These are phyloP conservation scores for Penicillium egyptiacum DNA, from an alignment of 495 filamentous ascomycete genomes.

Conservation along the genomic window DNA sequence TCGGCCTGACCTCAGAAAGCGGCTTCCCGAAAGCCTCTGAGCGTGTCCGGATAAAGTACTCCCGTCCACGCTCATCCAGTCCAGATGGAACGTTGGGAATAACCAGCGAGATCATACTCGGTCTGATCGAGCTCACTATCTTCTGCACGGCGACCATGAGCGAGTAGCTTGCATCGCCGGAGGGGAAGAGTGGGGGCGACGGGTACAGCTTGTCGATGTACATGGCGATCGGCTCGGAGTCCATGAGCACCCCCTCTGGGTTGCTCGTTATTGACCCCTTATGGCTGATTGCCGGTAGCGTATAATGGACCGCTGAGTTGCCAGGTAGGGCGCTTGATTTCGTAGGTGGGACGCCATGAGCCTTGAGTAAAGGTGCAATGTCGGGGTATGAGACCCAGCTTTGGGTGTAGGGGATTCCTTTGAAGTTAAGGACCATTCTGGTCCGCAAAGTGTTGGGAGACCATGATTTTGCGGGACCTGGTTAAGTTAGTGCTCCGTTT, in stretches of 20 bases:
- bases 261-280: conserved; percentile 28
- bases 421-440: conserved; percentile 43
- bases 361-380: conserved; percentile 35
- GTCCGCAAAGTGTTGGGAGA: conserved; percentile 43
- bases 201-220: conserved; percentile 41
- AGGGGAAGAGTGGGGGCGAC: conserved; percentile 33
- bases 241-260: conserved; percentile 34
- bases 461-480: conserved; percentile 40
- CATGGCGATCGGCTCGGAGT: conserved; percentile 40
- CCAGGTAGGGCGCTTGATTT: conserved; percentile 23
- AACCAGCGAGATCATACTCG: conserved; percentile 10
- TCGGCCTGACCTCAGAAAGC: conserved; percentile 30
- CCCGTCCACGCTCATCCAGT: conserved; percentile 31
- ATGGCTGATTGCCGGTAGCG: conserved; percentile 42
- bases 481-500: conserved; percentile 10
- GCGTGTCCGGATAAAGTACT: conserved; percentile 37
- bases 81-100: conserved; percentile 24
- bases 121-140: background rate
- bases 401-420: conserved; percentile 43
- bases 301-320: conserved; percentile 27
- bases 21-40: conserved; percentile 32
- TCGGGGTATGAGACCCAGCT: conserved; percentile 46
- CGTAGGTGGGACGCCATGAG: conserved; percentile 28
- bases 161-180: conserved; percentile 34
- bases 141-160: conserved; percentile 21